Percentiles rank a stretch among this genome's conserved stretches.
Evolutionary conservation across 192 early-diverging fungal species (phyloP).

Genomic region (Linnemannia elongata): DNA sequence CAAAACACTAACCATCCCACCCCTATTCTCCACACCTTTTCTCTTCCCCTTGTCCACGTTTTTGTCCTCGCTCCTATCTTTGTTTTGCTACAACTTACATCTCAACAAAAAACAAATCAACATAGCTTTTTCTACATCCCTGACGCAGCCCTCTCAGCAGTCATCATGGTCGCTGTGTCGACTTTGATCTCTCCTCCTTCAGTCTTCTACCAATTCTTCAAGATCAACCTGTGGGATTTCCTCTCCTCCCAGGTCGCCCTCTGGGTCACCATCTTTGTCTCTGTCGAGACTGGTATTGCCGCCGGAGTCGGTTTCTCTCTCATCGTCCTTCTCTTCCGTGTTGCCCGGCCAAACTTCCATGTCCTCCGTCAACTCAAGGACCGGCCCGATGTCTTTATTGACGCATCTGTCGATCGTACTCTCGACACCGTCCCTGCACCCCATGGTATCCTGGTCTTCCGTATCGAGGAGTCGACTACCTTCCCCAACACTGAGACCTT

Average conservation of each 20-base stretch:
- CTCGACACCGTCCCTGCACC: constrained; percentile 59
- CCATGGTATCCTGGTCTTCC: constrained; percentile 78
- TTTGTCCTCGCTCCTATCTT: background rate
- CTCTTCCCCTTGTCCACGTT: background rate
- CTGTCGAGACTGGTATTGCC: constrained; percentile 82
- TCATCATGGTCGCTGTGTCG: constrained; percentile 54
- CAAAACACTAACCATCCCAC: too few relatives aligned
- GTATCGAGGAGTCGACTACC: constrained; percentile 72
- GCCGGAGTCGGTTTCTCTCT: constrained; percentile 79
- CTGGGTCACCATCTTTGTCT: constrained; percentile 73
- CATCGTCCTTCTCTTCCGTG: constrained; percentile 80
- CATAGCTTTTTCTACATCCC: constrained; percentile 87
- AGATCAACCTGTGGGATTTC: constrained; percentile 56
- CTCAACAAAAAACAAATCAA: background rate
- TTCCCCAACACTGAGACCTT: constrained; percentile 79
- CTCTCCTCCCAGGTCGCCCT: constrained; percentile 46
- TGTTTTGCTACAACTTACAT: background rate
- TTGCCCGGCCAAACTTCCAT: constrained; percentile 76
- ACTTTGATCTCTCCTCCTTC: constrained; percentile 51
- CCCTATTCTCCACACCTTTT: too few relatives aligned
- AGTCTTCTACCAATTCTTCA: constrained; percentile 57
- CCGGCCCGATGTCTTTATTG: constrained; percentile 46
- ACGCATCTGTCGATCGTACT: constrained; percentile 1
- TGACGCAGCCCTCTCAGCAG: constrained; percentile 71
- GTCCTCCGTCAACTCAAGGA: constrained; percentile 62